Evolutionary conservation across 306 rosid species (phyloP), one percentile per base, ranked within the genome.

Genomic region (Fragaria nilgerrensis): DNA sequence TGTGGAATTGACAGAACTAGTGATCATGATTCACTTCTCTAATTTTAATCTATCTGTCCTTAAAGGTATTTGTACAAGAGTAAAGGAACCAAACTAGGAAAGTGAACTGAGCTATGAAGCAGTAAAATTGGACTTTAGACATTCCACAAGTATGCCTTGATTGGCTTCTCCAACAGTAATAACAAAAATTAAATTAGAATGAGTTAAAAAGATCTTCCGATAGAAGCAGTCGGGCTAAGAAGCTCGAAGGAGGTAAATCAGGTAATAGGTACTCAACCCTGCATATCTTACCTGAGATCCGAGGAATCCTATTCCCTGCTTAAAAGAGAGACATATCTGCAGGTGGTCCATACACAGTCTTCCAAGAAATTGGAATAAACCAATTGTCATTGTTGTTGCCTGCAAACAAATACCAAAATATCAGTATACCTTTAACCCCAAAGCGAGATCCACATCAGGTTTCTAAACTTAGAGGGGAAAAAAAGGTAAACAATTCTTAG

Each of bases 361-460:
- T 83, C 98, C 98, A 94, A 68, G 98, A 94, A 67, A 73, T 87
- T 19, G 98, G 98, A 65, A 89, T 72, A 55, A 76, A 61, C 98
- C 96, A 94, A 66, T 86, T 86, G 49, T 73, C 77, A 50, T 81
- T 89, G 65, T 75, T 82, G 63, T 55, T 77, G 75, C 93, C 94
- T 89, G 87, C 55, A 83, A 47, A 75, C 15, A 20, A 74, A 75
- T 14, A 43, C 68, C 72, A 65, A 39, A 36, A 56, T 52, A 56
- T 39, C 23, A 56, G 68, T 23, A 56, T 12, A 53, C 65, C 50
- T 12, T n/a, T 20, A 53, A 73, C 49, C 7, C 16, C 16, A 41
- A 68, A 68, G 49, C 32, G 39, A 13, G 43, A 29, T 16, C 20
- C n/a, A 34, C 1, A 64, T 55, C 67, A 73, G 16, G 52, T 1